These are phyloP conservation scores for Oryza officinalis DNA, from an alignment of 176 grass and related monocot species.

Conservation along the genomic window DNA sequence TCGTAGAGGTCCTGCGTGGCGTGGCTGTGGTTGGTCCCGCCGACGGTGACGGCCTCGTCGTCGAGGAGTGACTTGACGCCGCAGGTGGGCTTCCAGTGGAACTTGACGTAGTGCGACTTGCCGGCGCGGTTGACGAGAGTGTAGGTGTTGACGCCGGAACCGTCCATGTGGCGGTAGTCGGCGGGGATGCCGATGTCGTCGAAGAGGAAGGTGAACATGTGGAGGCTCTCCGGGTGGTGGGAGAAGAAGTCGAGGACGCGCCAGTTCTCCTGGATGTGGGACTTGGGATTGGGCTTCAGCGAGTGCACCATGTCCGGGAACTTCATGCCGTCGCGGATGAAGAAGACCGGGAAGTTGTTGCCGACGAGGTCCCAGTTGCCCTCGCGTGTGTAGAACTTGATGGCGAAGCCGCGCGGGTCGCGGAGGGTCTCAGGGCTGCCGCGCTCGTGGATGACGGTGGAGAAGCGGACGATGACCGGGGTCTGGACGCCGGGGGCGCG, in stretches of 20 bases:
- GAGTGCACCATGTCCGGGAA: constrained; percentile 98
- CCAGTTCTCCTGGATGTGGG: constrained; percentile 99
- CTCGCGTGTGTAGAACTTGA: constrained; percentile 99
- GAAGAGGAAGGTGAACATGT: constrained; percentile 98
- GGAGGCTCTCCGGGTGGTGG: constrained; percentile 89
- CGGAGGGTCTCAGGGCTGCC: constrained; percentile 94
- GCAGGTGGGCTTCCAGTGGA: constrained; percentile 97
- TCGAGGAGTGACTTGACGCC: constrained; percentile 77
- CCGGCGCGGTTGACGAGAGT: constrained; percentile 78
- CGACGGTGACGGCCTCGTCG: constrained; percentile 79
- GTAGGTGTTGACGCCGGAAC: constrained; percentile 95
- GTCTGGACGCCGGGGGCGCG: constrained; percentile 83
- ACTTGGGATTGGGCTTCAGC: constrained; percentile 89
- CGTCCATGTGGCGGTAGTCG: constrained; percentile 99
- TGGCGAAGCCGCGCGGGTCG: constrained; percentile 92
- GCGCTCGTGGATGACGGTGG: constrained; percentile 99
- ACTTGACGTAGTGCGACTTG: constrained; percentile 91
- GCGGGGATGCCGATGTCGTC: constrained; percentile 91
- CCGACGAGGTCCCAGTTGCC: constrained; percentile 97
- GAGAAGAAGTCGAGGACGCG: constrained; percentile 97
- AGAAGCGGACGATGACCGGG: constrained; percentile 88
- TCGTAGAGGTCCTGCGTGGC: constrained; percentile 87
- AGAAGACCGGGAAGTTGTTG: constrained; percentile 99
- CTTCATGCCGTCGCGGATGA: constrained; percentile 95
- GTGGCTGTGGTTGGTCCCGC: constrained; percentile 95